A percentile compares a stretch with the other conserved stretches of the same genome.
These are phyloP conservation scores for Suhomyces kunorum DNA, from an alignment of 1,139 yeast genomes.

Conservation along the genomic window DNA sequence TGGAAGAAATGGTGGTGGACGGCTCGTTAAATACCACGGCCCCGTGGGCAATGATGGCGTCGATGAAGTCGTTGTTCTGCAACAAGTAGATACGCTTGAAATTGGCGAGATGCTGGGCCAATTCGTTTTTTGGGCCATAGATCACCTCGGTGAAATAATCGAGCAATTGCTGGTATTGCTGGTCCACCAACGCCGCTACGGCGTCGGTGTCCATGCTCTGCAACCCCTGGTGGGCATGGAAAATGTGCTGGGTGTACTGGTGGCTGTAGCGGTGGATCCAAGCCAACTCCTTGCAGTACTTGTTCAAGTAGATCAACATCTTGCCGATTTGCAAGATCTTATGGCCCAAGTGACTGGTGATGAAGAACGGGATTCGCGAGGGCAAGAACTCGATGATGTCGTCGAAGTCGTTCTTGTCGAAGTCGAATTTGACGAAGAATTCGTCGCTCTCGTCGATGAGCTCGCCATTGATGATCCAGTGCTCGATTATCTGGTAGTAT, in stretches of 20 bases:
- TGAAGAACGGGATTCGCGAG: conserved; percentile 59
- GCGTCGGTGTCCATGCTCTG: conserved; percentile 32
- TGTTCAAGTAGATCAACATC: conserved; percentile 66
- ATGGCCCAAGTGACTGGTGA: conserved; percentile 43
- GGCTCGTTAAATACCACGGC: conserved; percentile 57
- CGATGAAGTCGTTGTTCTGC: conserved; percentile 77
- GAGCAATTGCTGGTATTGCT: conserved; percentile 60
- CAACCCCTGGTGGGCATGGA: conserved; percentile 32
- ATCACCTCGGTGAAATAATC: conserved; percentile 54
- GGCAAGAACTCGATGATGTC: conserved; percentile 38
- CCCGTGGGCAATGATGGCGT: conserved; percentile 61
- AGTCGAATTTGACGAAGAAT: conserved; percentile 59
- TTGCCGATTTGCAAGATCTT: conserved; percentile 77
- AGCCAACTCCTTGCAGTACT: conserved; percentile 58
- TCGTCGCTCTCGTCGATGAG: conserved; percentile 59
- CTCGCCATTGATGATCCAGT: conserved; percentile 75
- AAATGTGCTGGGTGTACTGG: conserved; percentile 36
- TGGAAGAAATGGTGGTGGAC: conserved; percentile 62
- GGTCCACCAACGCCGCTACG: conserved; percentile 38
- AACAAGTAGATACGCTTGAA: conserved; percentile 69
- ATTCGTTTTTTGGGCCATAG: conserved; percentile 44
- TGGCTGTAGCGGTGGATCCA: conserved; percentile 54
- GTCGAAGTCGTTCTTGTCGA: conserved; percentile 32
- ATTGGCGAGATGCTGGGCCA: conserved; percentile 58
- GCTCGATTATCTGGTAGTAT: conserved; percentile 59